Conservation (phyloP, 2,329 filamentous ascomycete genomes). For the Nannizziopsis barbatae region DNA sequence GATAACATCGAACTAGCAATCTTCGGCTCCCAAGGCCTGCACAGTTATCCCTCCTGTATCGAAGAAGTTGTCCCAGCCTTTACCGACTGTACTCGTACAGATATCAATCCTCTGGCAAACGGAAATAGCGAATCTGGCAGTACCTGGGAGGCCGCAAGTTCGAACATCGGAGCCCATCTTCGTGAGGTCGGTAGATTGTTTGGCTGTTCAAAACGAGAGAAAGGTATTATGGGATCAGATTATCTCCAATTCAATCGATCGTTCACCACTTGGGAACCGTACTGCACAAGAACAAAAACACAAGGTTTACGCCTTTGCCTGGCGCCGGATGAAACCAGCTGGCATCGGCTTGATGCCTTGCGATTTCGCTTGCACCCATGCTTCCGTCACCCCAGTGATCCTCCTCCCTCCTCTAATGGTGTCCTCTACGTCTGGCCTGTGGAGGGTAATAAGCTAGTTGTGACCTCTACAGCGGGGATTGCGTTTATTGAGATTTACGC, state of each 20-base stretch:
- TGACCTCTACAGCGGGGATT: slow-evolving; percentile 70
- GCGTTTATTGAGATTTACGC: slow-evolving; percentile 73
- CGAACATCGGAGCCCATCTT: slow-evolving; percentile 84
- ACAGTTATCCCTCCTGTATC: slow-evolving; percentile 78
- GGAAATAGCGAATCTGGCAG: slow-evolving; percentile 79
- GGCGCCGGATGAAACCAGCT: slow-evolving; percentile 71
- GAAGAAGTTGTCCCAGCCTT: slow-evolving; percentile 87
- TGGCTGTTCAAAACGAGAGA: slow-evolving; percentile 80
- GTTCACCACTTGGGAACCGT: slow-evolving; percentile 71
- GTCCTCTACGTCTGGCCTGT: slow-evolving; percentile 80
- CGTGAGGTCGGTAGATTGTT: slow-evolving; percentile 86
- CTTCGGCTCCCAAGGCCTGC: slow-evolving; percentile 83
- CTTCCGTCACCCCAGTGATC: slow-evolving; percentile 72
- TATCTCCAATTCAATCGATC: slow-evolving; percentile 75
- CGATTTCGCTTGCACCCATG: slow-evolving; percentile 84
- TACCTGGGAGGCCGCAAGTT: slow-evolving; percentile 90
- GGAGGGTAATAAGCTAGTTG: slow-evolving; percentile 62
- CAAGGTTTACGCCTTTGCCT: slow-evolving; percentile 63
- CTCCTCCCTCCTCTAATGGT: slow-evolving; percentile 51
- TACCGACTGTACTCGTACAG: slow-evolving; percentile 78
- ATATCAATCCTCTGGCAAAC: slow-evolving; percentile 58
- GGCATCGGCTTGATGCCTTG: slow-evolving; percentile 81
- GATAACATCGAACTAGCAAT: slow-evolving; percentile 73
- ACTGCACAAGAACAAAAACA: slow-evolving; percentile 73
- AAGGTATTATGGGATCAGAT: slow-evolving; percentile 83